Base-by-base conservation (phyloP, 768 basidiomycete genomes). In the Amyloporia xantha region DNA sequence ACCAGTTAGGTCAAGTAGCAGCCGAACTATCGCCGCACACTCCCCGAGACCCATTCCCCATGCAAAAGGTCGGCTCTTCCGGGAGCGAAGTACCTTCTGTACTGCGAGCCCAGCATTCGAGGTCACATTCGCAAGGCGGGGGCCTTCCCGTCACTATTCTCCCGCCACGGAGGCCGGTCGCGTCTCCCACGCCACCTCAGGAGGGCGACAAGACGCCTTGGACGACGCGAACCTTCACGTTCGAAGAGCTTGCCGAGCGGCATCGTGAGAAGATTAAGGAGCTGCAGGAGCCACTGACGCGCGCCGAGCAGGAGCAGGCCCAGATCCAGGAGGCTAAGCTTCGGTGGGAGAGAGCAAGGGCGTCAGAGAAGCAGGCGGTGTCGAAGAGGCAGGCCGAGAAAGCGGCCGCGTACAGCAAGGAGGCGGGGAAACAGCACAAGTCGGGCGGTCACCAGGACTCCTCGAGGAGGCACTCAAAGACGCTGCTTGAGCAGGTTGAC, bases 221-320 rank as follows among this genome's bases (percentile, higher is more conserved):
- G 24, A 37, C 47, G 24, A 28, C 47, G 27, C 81, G 86, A 13
- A 77, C 83, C 23, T 78, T 81, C 50, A 91, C 91, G 1, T 90
- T 87, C 62, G 92, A 94, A 65, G 91, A 95, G 62, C 72, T 95
- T 26, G 82, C 80, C 41, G 88, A 91, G 56, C 74, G 91, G 15
- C 92, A 95, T 58, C 78, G 87, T 42, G 82, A 87, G 68, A 88
- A 90, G 68, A 77, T 96, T 71, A 77, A 76, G 27, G 81, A 82
- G 59, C 62, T 96, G 54, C 92, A 96, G 68, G 81, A 75, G 33
- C 92, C 92, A 4, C 68, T 96, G 26, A 92, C 86, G n/a, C 76
- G 79, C 55, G 83, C 84, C 2, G 81, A 84, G 67, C 80, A 78
- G 59, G 86, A 92, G 60, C 77, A 84, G 52, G 88, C 85, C 1